These are phyloP conservation scores for Candida alai DNA, from an alignment of 805 yeast species.

Conservation along the genomic window DNA sequence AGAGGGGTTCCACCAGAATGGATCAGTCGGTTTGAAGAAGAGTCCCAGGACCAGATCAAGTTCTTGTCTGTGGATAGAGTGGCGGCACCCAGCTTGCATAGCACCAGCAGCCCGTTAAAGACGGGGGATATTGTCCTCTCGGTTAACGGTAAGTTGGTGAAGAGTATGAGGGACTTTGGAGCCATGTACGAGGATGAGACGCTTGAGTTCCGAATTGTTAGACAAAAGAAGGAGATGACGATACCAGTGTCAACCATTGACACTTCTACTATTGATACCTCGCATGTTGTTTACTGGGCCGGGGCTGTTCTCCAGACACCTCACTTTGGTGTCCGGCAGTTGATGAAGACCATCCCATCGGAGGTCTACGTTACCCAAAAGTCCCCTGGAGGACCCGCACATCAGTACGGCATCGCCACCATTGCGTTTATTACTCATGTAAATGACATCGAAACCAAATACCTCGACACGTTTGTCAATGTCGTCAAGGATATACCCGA, in stretches of 20 bases:
- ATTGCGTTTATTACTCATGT: slow-evolving; percentile 89
- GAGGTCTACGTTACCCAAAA: slow-evolving; percentile 78
- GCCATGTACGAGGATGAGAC: slow-evolving; percentile 40
- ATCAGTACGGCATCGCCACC: slow-evolving; percentile 71
- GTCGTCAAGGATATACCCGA: slow-evolving; percentile 73
- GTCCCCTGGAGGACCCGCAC: slow-evolving; percentile 81
- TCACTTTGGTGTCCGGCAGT: slow-evolving; percentile 89
- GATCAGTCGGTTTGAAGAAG: slow-evolving; percentile 65
- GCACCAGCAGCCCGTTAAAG: slow-evolving; percentile 32
- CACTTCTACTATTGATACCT: slow-evolving; percentile 55
- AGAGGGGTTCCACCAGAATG: slow-evolving; percentile 86
- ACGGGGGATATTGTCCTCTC: slow-evolving; percentile 78
- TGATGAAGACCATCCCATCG: slow-evolving; percentile 71
- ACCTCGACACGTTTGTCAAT: slow-evolving; percentile 60
- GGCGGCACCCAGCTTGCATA: slow-evolving; percentile 41
- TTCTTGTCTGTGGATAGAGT: slow-evolving; percentile 69
- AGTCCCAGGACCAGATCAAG: slow-evolving; percentile 63
- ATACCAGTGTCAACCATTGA: slow-evolving; percentile 62
- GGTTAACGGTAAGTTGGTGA: slow-evolving; percentile 61
- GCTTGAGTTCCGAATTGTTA: slow-evolving; percentile 60
- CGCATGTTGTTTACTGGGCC: slow-evolving; percentile 72
- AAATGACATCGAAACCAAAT: slow-evolving; percentile 70
- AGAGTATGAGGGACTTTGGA: slow-evolving; percentile 63
- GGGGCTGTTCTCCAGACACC: slow-evolving; percentile 83
- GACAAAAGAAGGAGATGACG: slow-evolving; percentile 63